Conservation (phyloP, 106 monocot species). For the Triglochin maritima region DNA sequence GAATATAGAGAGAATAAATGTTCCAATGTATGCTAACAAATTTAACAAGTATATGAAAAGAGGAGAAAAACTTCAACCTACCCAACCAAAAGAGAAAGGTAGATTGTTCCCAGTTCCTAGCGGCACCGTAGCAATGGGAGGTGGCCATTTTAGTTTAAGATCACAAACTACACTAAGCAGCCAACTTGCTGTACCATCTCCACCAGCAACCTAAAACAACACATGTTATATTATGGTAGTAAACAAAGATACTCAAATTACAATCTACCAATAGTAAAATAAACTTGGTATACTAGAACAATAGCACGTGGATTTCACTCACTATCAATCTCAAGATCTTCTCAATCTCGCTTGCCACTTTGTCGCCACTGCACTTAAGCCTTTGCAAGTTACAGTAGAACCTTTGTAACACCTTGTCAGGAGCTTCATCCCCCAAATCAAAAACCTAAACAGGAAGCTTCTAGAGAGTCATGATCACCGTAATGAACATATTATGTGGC, state of each 20-base stretch:
- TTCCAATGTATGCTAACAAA: too few species aligned
- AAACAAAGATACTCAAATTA: background rate
- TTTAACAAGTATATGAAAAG: too few species aligned
- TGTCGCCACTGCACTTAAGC: conserved; percentile 46
- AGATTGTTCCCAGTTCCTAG: conserved; percentile 98
- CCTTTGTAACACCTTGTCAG: conserved; percentile 77
- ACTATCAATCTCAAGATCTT: conserved; percentile 71
- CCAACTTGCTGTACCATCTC: conserved; percentile 97
- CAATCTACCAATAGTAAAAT: background rate
- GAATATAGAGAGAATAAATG: too few species aligned
- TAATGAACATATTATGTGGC: too few species aligned
- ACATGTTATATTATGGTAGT: conserved; percentile 1
- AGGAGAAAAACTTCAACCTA: conserved; percentile 13
- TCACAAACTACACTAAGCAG: conserved; percentile 93
- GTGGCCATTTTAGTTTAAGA: conserved; percentile 63
- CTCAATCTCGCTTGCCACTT: conserved; percentile 53
- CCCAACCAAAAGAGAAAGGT: conserved; percentile 98
- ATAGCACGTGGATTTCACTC: conserved; percentile 23
- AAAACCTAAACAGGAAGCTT: conserved; percentile 52
- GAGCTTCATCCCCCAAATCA: conserved; percentile 79
- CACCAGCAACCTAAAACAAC: conserved; percentile 62
- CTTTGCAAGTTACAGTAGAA: conserved; percentile 74
- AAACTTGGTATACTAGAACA: background rate
- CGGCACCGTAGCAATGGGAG: conserved; percentile 89
- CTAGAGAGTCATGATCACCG: background rate